Percentiles rank a stretch among this genome's conserved stretches.
phyloP scores from a whole-genome alignment of 345 rosid species.

The Bruguiera gymnorhiza region DNA sequence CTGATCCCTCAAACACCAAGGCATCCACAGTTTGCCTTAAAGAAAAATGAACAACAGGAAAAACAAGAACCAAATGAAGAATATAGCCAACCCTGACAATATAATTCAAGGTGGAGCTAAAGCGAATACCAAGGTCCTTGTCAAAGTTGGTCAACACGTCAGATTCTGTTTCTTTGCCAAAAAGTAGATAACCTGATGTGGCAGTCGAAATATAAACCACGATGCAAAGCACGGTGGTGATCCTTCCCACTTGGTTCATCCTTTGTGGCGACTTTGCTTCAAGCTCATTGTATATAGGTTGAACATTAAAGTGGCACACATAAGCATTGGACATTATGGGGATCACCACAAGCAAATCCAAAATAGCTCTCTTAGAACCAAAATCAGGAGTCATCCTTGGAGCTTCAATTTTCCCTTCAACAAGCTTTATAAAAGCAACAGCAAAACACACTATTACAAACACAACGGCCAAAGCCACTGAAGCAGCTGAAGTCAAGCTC shows the following conservation, averaged over 20 bases:
- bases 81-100: conserved; percentile 84
- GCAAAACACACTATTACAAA: conserved; percentile 74
- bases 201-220: conserved; percentile 71
- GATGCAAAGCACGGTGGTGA: conserved; percentile 66
- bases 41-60: conserved; percentile 95
- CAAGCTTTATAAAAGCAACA: conserved; percentile 72
- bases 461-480: conserved; percentile 84
- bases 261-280: conserved; percentile 66
- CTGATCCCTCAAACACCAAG: conserved; percentile 59
- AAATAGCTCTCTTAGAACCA: conserved; percentile 56
- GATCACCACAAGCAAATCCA: conserved; percentile 91
- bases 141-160: conserved; percentile 90
- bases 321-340: conserved; percentile 92
- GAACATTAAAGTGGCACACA: conserved; percentile 89
- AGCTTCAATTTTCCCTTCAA: conserved; percentile 68
- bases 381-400: conserved; percentile 82
- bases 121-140: conserved; percentile 72
- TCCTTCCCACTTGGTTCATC: conserved; percentile 85
- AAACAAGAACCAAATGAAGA: conserved; percentile 90
- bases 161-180: conserved; percentile 76
- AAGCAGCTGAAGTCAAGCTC: conserved; percentile 85
- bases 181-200: conserved; percentile 77
- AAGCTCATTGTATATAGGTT: conserved; percentile 91
- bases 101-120: conserved; percentile 76
- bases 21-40: conserved; percentile 77